Conservation (phyloP, 371 early-diverging fungal species). For the Mucor mucedo region DNA sequence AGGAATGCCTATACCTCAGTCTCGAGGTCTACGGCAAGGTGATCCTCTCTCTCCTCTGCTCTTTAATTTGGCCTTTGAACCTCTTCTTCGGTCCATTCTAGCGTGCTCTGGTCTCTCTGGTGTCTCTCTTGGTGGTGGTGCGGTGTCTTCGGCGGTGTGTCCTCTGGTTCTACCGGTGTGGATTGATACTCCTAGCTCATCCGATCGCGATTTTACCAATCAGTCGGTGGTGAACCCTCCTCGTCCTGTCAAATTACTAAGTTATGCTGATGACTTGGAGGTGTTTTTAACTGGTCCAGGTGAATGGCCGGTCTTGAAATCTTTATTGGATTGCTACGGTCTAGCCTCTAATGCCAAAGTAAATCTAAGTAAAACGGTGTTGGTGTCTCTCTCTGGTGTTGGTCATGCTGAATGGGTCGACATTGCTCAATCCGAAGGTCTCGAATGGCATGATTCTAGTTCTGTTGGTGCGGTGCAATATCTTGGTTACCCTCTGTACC, state of each 20-base stretch:
- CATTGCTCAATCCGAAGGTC: neutral
- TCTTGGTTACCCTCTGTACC: slow-evolving; percentile 22
- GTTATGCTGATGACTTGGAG: slow-evolving; percentile 29
- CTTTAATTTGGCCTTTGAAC: slow-evolving; percentile 24
- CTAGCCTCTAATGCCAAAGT: slow-evolving; percentile 22
- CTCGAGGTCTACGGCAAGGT: slow-evolving; percentile 19
- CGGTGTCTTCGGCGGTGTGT: neutral
- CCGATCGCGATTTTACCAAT: neutral
- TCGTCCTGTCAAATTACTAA: slow-evolving; percentile 14
- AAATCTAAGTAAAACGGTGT: slow-evolving; percentile 13
- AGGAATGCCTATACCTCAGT: neutral
- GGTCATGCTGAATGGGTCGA: neutral
- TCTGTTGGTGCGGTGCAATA: neutral
- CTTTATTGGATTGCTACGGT: neutral
- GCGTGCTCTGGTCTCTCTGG: neutral
- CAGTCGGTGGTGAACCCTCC: slow-evolving; percentile 19
- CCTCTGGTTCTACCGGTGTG: slow-evolving; percentile 2
- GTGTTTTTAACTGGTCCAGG: slow-evolving; percentile 17
- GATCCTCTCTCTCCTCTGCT: slow-evolving; percentile 25
- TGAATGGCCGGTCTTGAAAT: slow-evolving; percentile 1
- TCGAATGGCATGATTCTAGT: slow-evolving; percentile 1
- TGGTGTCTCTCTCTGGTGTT: slow-evolving; percentile 16
- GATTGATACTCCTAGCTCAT: slow-evolving; percentile 16
- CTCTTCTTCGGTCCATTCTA: neutral
- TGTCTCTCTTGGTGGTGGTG: neutral